phyloP scores from a whole-genome alignment of 2,329 filamentous ascomycete species.

The Juglanconis sp. region DNA sequence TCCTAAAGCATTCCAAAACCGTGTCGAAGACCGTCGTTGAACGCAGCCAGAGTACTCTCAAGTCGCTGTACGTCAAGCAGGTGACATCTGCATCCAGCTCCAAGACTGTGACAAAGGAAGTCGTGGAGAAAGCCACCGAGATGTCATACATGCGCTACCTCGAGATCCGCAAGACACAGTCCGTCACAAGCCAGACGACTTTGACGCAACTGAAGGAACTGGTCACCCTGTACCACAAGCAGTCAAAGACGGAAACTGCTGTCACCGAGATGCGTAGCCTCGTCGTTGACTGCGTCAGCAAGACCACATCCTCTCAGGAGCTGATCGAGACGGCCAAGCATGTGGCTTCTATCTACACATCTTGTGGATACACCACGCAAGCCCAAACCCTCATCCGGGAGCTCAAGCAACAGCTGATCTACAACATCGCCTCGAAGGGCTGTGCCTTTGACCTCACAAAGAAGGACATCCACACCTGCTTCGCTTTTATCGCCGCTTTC shows the following conservation, averaged over 20 bases:
- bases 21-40: not conserved
- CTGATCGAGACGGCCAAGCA: not conserved
- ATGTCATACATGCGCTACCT: not conserved
- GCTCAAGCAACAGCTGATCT: constrained; percentile 1
- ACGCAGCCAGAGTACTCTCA: not conserved
- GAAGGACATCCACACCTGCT: not conserved
- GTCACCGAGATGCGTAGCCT: not conserved
- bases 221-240: not conserved
- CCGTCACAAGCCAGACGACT: not conserved
- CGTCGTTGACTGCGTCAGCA: not conserved
- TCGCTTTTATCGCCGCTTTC: not conserved
- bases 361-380: not conserved
- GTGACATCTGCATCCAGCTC: not conserved
- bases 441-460: not conserved
- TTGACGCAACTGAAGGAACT: not conserved
- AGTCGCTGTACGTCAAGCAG: not conserved
- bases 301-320: not conserved
- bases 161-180: not conserved
- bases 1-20: not conserved
- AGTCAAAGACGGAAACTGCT: not conserved
- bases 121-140: not conserved
- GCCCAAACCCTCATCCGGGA: not conserved
- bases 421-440: not conserved
- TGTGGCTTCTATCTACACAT: not conserved
- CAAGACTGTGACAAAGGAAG: not conserved